Evolutionary conservation across 169 alveolate species (phyloP).

Genomic region (Amoebophrya sp.): DNA sequence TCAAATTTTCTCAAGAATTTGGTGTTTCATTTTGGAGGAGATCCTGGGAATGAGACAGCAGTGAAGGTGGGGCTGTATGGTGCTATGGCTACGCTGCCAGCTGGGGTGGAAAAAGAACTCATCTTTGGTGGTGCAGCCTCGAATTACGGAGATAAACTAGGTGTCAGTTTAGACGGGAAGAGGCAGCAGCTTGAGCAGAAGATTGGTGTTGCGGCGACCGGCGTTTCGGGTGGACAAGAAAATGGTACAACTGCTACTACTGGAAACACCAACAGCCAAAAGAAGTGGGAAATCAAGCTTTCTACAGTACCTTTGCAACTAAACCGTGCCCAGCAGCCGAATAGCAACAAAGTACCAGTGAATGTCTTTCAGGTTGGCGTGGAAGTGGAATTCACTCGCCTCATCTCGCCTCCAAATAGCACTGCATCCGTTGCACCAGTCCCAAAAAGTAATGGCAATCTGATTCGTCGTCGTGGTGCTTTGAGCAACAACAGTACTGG

Average conservation of each 20-base stretch:
- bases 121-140: neutral
- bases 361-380: neutral
- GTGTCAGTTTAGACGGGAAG: neutral
- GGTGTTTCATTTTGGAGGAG: neutral
- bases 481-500: too few species aligned
- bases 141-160: neutral
- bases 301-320: neutral
- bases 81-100: neutral
- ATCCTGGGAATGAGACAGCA: neutral
- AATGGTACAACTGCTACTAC: too few species aligned
- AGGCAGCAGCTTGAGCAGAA: neutral
- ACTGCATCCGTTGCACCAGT: too few species aligned
- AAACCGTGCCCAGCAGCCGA: neutral
- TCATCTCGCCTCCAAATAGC: too few species aligned
- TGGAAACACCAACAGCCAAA: too few species aligned
- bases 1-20: neutral
- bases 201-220: too few species aligned
- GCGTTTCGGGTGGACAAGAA: too few species aligned
- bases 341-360: too few species aligned
- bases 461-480: too few species aligned
- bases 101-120: neutral
- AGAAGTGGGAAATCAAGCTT: neutral
- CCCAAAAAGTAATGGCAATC: too few species aligned
- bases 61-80: neutral
- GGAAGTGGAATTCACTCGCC: neutral